These are phyloP conservation scores for Geotrichum restrictum DNA, from an alignment of 1,139 yeast genomes.

Conservation along the genomic window DNA sequence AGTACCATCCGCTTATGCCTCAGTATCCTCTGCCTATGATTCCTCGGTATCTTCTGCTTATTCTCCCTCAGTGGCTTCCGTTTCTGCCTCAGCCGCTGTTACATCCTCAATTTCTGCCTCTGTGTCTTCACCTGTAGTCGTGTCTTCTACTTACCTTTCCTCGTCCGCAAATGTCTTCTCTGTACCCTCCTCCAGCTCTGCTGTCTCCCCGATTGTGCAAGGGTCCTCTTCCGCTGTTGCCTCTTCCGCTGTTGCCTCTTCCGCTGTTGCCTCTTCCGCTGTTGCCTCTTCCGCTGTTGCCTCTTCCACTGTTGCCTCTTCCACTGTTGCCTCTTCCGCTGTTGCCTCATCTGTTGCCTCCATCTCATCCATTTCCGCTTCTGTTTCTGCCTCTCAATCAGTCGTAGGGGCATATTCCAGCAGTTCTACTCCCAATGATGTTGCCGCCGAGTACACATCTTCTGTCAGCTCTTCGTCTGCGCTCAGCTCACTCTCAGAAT, in stretches of 20 bases:
- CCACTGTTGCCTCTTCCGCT: not conserved
- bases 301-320: conserved; percentile 4
- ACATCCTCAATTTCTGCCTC: conserved; percentile 7
- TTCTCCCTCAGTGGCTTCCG: not conserved
- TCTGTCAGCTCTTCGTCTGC: not conserved
- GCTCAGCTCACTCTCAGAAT: not conserved
- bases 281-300: conserved; percentile 1
- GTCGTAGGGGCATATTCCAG: too few relatives aligned
- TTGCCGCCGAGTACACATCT: not conserved
- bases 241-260: conserved; percentile 5
- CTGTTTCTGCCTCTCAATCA: conserved; percentile 1
- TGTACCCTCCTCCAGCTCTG: not conserved
- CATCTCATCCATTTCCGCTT: conserved; percentile 5
- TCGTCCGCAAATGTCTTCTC: too few relatives aligned
- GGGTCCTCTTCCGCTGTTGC: not conserved
- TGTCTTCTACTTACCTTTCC: not conserved
- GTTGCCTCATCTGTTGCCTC: not conserved
- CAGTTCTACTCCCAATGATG: too few relatives aligned
- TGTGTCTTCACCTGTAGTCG: too few relatives aligned
- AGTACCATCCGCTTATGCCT: not conserved
- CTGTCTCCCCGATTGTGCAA: not conserved
- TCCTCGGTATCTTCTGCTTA: not conserved
- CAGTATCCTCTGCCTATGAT: not conserved
- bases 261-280: conserved; percentile 11
- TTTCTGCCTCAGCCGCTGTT: not conserved